A percentile compares a stretch with the other conserved stretches of the same genome.
Evolutionary conservation across 345 rosid species (phyloP).

Genomic region (Lepidium aucheri): DNA sequence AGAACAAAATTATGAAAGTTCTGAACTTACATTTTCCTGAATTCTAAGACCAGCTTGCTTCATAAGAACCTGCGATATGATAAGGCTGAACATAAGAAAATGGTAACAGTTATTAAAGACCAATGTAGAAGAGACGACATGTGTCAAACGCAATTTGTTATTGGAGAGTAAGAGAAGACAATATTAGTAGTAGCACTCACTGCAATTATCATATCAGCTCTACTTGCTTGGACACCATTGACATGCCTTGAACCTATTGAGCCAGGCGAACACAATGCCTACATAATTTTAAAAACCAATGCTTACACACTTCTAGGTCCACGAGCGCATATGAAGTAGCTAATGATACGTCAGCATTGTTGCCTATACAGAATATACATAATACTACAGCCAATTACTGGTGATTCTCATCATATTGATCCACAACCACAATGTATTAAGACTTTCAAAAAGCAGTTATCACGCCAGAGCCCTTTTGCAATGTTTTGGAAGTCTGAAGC

Average conservation of each 20-base stretch:
- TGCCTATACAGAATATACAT: not conserved
- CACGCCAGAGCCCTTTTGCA: not conserved
- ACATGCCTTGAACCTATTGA: slow-evolving; percentile 61
- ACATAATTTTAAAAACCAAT: slow-evolving; percentile 5
- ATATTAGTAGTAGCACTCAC: slow-evolving; percentile 35
- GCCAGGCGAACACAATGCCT: slow-evolving; percentile 78
- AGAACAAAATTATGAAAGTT: not conserved
- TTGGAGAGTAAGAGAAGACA: not conserved
- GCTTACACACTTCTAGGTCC: not conserved
- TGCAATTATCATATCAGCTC: slow-evolving; percentile 91
- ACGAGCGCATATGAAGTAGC: not conserved
- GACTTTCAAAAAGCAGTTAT: slow-evolving; percentile 4
- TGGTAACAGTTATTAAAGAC: not conserved
- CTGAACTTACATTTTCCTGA: slow-evolving; percentile 65
- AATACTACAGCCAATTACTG: not conserved
- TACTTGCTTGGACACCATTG: slow-evolving; percentile 70
- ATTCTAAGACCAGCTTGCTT: slow-evolving; percentile 96
- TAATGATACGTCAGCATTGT: not conserved
- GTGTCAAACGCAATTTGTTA: not conserved
- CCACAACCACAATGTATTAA: not conserved
- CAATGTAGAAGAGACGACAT: not conserved
- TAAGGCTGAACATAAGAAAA: not conserved
- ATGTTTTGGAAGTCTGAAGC: not conserved
- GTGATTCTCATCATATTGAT: slow-evolving; percentile 1
- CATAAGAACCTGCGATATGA: slow-evolving; percentile 57